These are phyloP conservation scores for Phlebopus sp. DNA, from an alignment of 1,284 basidiomycete genomes.

Conservation along the genomic window DNA sequence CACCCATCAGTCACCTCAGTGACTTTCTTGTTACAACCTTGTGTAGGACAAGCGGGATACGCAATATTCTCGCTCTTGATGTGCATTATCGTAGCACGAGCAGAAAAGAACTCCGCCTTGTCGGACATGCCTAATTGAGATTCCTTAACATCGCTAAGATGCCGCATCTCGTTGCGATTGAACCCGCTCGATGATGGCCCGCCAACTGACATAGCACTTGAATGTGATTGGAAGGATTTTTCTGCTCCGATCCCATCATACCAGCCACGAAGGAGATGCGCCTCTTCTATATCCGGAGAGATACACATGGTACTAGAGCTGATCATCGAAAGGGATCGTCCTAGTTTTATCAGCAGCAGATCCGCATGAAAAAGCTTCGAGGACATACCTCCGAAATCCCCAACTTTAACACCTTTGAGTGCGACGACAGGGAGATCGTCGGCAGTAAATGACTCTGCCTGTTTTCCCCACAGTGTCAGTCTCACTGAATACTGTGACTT, in stretches of 20 bases:
- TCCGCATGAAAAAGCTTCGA: not conserved
- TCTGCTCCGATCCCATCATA: slow-evolving; percentile 70
- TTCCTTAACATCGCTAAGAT: slow-evolving; percentile 82
- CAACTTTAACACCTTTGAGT: slow-evolving; percentile 94
- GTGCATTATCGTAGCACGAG: slow-evolving; percentile 85
- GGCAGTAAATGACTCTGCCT: slow-evolving; percentile 78
- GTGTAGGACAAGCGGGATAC: slow-evolving; percentile 87
- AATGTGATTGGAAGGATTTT: slow-evolving; percentile 70
- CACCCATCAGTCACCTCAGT: slow-evolving; percentile 67
- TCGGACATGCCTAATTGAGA: slow-evolving; percentile 77
- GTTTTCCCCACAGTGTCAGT: slow-evolving; percentile 95
- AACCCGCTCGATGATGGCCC: slow-evolving; percentile 47
- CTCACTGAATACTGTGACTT: slow-evolving; percentile 78
- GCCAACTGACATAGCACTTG: slow-evolving; percentile 41
- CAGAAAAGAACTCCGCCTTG: slow-evolving; percentile 80
- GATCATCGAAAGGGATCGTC: slow-evolving; percentile 74
- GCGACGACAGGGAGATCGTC: slow-evolving; percentile 75
- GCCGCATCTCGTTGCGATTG: slow-evolving; percentile 70
- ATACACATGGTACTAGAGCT: slow-evolving; percentile 71
- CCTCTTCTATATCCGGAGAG: slow-evolving; percentile 88
- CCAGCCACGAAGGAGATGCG: slow-evolving; percentile 90
- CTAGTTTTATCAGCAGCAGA: slow-evolving; percentile 34
- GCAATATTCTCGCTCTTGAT: slow-evolving; percentile 85
- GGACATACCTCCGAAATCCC: slow-evolving; percentile 82
- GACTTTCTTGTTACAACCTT: slow-evolving; percentile 92